Percentiles rank a stretch among this genome's conserved stretches.
Evolutionary conservation across 805 yeast genomes (phyloP).

Genomic region (Teunomyces gatunensis): DNA sequence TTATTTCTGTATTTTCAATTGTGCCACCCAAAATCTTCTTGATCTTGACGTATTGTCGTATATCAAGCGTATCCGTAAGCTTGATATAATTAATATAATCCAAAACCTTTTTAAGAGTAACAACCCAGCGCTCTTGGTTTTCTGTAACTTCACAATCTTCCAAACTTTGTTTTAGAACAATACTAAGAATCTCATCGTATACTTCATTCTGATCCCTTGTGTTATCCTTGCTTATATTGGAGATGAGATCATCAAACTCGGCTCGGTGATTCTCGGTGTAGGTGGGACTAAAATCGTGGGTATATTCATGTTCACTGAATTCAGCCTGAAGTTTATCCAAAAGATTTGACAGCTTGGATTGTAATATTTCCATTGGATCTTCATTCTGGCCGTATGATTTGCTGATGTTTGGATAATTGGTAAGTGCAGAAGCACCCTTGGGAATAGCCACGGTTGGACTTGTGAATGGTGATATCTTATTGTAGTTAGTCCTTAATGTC

Average conservation of each 20-base stretch:
- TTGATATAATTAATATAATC: conserved; percentile 57
- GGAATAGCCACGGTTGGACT: conserved; percentile 20
- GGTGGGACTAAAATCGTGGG: neutral
- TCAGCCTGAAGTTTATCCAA: neutral
- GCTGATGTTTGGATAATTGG: conserved; percentile 3
- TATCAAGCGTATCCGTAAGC: conserved; percentile 74
- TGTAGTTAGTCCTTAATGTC: conserved; percentile 1
- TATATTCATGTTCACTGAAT: neutral
- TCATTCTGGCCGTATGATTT: conserved; percentile 5
- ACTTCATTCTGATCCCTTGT: conserved; percentile 10
- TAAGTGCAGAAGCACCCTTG: neutral
- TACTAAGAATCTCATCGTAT: conserved; percentile 46
- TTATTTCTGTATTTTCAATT: conserved; percentile 49
- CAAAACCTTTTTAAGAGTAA: conserved; percentile 49
- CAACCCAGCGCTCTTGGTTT: conserved; percentile 56
- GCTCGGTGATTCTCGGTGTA: neutral
- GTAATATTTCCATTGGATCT: neutral
- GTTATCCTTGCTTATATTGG: conserved; percentile 6
- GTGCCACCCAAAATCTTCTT: conserved; percentile 80
- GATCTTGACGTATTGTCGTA: conserved; percentile 83
- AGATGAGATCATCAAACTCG: conserved; percentile 7
- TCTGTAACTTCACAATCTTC: conserved; percentile 54
- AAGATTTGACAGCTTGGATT: neutral
- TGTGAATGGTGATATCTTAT: conserved; percentile 15
- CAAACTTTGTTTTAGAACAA: conserved; percentile 56